Base-by-base conservation (phyloP, 768 basidiomycete genomes). In the Pisolithus microcarpus region DNA sequence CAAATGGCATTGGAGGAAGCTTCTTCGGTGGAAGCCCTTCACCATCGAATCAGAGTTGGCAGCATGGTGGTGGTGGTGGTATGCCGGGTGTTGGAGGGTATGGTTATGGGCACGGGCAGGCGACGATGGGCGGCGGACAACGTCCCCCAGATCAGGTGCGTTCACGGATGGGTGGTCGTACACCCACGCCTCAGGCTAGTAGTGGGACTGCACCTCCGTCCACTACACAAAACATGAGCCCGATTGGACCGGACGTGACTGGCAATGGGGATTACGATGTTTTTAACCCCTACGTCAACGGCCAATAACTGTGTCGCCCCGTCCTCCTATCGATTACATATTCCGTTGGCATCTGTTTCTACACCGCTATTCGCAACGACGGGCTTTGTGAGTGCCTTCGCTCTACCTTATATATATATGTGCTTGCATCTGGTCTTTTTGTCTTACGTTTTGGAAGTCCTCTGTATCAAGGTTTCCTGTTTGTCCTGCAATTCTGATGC, bases 241-340 rank as follows among this genome's bases (percentile, higher is more conserved):
- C 72, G 51, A 64, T 68, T 50, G 62, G 61, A 58, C 34, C 34
- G 11, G 78, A 79, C 59, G 70, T 69, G 59, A 63, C 68, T 49
- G 69, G 72, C 36, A 49, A 67, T 48, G 71, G 62, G 58, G 82
- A 82, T 50, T 77, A 79, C 57, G 80, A 81, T 55, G 66, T 80
- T 54, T 79, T 82, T 63, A 80, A 78, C 61, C 84, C 82, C 79
- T 72, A 67, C 57, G 69, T 82, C 78, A 72, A 67, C 57, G 70
- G 71, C 50, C 73, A 65, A 71, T 69, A 63, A 60, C 58, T 47
- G 34, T 15, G 34, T 34, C 13, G 34, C 34, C 34, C 34, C 34
- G 2, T 34, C 34, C 13, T 15, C 34, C 34, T 11, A 1, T 30
- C 30, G 30, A 30, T 9, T 10, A 10, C 30, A 30, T 30, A 24